Percentiles rank a stretch among this genome's conserved stretches.
These are phyloP conservation scores for Sarocladiaceae sp. DNA, from an alignment of 2,329 filamentous ascomycete species.

Conservation along the genomic window DNA sequence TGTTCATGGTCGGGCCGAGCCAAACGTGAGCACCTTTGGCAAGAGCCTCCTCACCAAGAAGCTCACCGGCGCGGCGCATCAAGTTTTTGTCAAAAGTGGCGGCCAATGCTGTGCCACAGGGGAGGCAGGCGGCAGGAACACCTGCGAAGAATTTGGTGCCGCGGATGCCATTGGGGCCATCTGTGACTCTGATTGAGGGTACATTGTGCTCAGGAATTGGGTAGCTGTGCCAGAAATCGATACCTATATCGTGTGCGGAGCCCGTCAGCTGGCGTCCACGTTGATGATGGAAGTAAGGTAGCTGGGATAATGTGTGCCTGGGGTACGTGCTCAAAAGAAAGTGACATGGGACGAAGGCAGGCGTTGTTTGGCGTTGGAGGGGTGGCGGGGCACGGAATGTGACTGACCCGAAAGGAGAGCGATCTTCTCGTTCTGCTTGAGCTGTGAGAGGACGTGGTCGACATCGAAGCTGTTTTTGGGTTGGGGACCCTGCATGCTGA, in stretches of 20 bases:
- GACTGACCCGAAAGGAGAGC: conserved; percentile 7
- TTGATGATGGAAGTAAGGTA: no score
- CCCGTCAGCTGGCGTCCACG: no score
- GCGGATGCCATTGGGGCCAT: conserved; percentile 29
- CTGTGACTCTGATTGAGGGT: conserved; percentile 54
- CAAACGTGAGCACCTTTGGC: conserved; percentile 64
- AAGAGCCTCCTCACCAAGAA: conserved; percentile 47
- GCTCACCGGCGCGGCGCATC: conserved; percentile 46
- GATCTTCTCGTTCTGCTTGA: conserved; percentile 9
- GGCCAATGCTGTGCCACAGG: conserved; percentile 36
- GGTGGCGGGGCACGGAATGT: conserved; percentile 2
- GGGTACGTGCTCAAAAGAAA: no score
- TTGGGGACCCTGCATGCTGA: conserved; percentile 6
- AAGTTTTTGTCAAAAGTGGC: conserved; percentile 57
- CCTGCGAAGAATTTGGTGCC: conserved; percentile 22
- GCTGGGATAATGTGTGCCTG: no score
- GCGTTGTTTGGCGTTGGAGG: neutral
- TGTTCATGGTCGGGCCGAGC: conserved; percentile 56
- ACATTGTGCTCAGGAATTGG: conserved; percentile 53
- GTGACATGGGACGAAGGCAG: no score
- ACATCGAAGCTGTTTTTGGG: conserved; percentile 7
- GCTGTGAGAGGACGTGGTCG: conserved; percentile 7
- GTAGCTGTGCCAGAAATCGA: conserved; percentile 66
- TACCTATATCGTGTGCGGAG: conserved; percentile 33
- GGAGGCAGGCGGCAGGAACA: conserved; percentile 25